Percentiles rank a stretch among this genome's conserved stretches.
These are phyloP conservation scores for Litchi chinensis DNA, from an alignment of 345 rosid genomes.

Conservation along the genomic window DNA sequence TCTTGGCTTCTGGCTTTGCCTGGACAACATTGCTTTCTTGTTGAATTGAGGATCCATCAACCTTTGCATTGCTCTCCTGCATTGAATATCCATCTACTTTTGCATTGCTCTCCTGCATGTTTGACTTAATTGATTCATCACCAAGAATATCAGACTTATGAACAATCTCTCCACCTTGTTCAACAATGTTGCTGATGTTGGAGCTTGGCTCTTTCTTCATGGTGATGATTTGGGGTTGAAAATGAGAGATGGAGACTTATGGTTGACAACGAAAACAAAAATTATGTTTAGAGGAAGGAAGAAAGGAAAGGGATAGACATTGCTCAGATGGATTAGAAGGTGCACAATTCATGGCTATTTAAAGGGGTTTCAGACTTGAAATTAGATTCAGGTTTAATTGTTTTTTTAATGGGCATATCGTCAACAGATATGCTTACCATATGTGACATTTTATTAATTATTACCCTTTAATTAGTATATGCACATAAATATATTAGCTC, in stretches of 20 bases:
- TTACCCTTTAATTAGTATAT: too few relatives aligned
- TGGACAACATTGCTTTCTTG: too few relatives aligned
- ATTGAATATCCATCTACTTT: too few relatives aligned
- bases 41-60: too few relatives aligned
- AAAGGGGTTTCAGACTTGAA: constrained; percentile 9
- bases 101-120: too few relatives aligned
- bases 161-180: too few relatives aligned
- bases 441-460: background rate
- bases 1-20: too few relatives aligned
- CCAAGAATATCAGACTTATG: background rate
- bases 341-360: background rate
- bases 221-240: background rate
- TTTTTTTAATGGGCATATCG: background rate
- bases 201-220: background rate
- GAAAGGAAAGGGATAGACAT: too few relatives aligned
- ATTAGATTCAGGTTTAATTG: background rate
- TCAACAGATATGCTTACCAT: constrained; percentile 5
- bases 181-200: constrained; percentile 1
- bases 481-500: too few relatives aligned
- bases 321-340: background rate
- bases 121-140: too few relatives aligned
- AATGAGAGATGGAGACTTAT: background rate
- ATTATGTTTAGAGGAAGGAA: background rate
- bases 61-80: too few relatives aligned
- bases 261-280: constrained; percentile 13